These are phyloP conservation scores for Candida sp. DNA, from an alignment of 1,139 yeast genomes.

Conservation along the genomic window DNA sequence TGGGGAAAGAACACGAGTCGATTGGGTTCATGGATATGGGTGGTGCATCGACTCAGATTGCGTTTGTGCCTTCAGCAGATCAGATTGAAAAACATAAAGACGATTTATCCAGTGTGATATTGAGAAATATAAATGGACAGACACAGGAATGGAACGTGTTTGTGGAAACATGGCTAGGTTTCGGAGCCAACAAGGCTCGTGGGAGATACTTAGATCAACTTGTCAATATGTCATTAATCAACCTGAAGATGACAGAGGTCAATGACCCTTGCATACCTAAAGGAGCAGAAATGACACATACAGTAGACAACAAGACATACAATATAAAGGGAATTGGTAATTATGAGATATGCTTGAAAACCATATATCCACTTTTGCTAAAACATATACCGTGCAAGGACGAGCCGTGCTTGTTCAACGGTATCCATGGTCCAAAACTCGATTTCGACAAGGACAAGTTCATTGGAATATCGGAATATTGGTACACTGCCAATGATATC, in stretches of 20 bases:
- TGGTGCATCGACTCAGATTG: constrained; percentile 81
- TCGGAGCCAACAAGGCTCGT: constrained; percentile 81
- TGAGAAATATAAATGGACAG: constrained; percentile 60
- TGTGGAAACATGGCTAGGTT: constrained; percentile 82
- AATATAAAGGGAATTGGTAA: constrained; percentile 63
- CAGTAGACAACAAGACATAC: constrained; percentile 42
- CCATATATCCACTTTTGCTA: constrained; percentile 66
- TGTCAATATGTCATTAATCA: constrained; percentile 23
- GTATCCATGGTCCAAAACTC: constrained; percentile 73
- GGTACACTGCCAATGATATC: constrained; percentile 84
- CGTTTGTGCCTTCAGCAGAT: constrained; percentile 63
- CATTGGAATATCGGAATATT: constrained; percentile 78
- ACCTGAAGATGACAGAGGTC: constrained; percentile 24
- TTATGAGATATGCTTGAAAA: constrained; percentile 62
- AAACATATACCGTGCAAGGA: constrained; percentile 73
- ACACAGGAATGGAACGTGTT: constrained; percentile 67
- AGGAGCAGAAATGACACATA: constrained; percentile 44
- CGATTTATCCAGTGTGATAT: constrained; percentile 55
- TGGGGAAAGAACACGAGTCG: constrained; percentile 38
- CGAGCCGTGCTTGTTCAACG: constrained; percentile 75
- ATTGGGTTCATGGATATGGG: constrained; percentile 91
- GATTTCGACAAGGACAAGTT: constrained; percentile 70
- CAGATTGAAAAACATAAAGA: constrained; percentile 58
- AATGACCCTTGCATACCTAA: constrained; percentile 72
- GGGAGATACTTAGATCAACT: constrained; percentile 58